Evolutionary conservation across 2,329 filamentous ascomycete genomes (phyloP).

Genomic region (Penicillium fuscoglaucum): DNA sequence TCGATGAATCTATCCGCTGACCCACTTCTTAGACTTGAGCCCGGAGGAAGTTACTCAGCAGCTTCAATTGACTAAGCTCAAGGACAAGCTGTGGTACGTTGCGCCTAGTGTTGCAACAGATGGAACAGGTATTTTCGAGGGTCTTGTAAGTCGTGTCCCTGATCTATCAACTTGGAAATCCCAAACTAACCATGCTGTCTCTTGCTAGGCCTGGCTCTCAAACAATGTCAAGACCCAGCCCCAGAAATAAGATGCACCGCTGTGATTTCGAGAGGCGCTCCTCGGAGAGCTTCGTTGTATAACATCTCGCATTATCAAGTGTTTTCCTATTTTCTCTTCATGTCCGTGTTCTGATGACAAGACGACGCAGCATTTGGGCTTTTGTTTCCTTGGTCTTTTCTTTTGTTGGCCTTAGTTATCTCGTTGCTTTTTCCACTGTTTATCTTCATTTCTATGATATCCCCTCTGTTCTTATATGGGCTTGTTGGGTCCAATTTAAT

Average conservation of each 20-base stretch:
- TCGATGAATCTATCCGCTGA: slow-evolving; percentile 16
- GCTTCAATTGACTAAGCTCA: slow-evolving; percentile 73
- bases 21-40: slow-evolving; percentile 63
- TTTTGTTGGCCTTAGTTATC: slow-evolving; percentile 24
- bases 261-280: slow-evolving; percentile 23
- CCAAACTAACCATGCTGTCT: slow-evolving; percentile 8
- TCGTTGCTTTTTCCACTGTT: slow-evolving; percentile 23
- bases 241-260: slow-evolving; percentile 36
- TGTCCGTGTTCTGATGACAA: slow-evolving; percentile 44
- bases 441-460: slow-evolving; percentile 44
- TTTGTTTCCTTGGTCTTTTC: slow-evolving; percentile 22
- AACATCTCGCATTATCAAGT: slow-evolving; percentile 35
- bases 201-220: slow-evolving; percentile 67
- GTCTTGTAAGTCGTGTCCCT: slow-evolving; percentile 56
- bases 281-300: slow-evolving; percentile 33
- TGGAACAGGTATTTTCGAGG: slow-evolving; percentile 77
- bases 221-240: slow-evolving; percentile 72
- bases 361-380: slow-evolving; percentile 44
- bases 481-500: slow-evolving; percentile 34
- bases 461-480: slow-evolving; percentile 43
- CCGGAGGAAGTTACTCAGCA: slow-evolving; percentile 77
- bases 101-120: slow-evolving; percentile 80
- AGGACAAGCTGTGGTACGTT: slow-evolving; percentile 83
- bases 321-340: slow-evolving; percentile 33
- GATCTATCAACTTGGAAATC: neutral